A percentile compares a stretch with the other conserved stretches of the same genome.
These are phyloP conservation scores for Talaromyces piceae DNA, from an alignment of 2,329 filamentous ascomycete genomes.

Conservation along the genomic window DNA sequence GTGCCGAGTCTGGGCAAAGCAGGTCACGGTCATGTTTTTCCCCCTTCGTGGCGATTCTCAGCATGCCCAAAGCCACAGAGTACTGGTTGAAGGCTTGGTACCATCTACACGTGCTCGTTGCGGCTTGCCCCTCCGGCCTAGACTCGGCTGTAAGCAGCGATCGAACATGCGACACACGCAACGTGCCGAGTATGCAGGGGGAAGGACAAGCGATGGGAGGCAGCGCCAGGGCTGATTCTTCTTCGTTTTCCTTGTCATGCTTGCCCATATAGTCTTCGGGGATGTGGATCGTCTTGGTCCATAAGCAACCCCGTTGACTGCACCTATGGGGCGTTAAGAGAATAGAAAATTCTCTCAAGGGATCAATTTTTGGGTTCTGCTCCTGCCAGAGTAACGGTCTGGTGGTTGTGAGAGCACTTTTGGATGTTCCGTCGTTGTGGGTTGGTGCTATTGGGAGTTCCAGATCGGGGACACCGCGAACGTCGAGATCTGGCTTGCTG, in stretches of 20 bases:
- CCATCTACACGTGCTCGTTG: no score
- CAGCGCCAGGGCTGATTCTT: no score
- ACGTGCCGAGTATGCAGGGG: neutral
- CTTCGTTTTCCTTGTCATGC: no score
- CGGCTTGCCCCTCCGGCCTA: neutral
- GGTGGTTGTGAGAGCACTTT: neutral
- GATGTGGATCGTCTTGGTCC: no score
- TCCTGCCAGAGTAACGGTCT: neutral
- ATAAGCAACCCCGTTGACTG: no score
- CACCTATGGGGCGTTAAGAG: no score
- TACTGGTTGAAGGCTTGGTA: no score
- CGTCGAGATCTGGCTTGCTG: neutral
- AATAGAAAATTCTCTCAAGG: no score
- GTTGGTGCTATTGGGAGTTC: neutral
- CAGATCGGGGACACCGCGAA: neutral
- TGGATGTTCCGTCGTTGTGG: no score
- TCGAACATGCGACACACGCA: neutral
- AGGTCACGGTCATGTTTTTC: no score
- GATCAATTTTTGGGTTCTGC: no score
- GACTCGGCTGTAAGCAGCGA: neutral
- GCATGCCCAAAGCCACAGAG: neutral
- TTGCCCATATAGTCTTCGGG: no score
- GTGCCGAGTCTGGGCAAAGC: neutral
- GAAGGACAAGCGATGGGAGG: neutral
- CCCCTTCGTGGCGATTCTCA: neutral